Percentiles rank a stretch among this genome's conserved stretches.
phyloP scores from a whole-genome alignment of 352 stramenopile species.

The Pythium dissimile region DNA sequence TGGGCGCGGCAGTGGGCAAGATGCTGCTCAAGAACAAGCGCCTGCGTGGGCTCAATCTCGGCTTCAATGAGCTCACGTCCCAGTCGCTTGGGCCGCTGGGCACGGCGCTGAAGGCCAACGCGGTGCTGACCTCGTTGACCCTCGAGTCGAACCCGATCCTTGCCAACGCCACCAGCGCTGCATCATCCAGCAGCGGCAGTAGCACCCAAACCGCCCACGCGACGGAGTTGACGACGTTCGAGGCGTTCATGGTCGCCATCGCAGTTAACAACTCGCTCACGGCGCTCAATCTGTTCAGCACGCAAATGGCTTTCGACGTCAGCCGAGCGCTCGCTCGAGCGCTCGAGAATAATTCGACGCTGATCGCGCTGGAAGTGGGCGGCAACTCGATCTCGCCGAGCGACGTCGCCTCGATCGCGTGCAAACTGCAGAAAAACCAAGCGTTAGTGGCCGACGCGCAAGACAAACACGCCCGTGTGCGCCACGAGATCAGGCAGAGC shows the following conservation, averaged over 20 bases:
- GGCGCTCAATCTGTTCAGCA: constrained; percentile 58
- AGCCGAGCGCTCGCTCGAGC: constrained; percentile 39
- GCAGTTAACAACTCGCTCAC: constrained; percentile 38
- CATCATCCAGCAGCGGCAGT: background rate
- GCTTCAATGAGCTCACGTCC: constrained; percentile 51
- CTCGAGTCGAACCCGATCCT: constrained; percentile 59
- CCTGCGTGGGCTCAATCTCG: constrained; percentile 49
- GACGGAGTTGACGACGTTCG: constrained; percentile 23
- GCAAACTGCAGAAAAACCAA: constrained; percentile 45
- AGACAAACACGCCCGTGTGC: constrained; percentile 22
- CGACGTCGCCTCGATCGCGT: constrained; percentile 44
- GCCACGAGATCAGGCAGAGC: constrained; percentile 26
- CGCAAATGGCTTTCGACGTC: constrained; percentile 46
- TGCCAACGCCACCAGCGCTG: constrained; percentile 9
- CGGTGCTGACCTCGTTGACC: constrained; percentile 45
- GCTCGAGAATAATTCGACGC: constrained; percentile 41
- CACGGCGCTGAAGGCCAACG: constrained; percentile 36
- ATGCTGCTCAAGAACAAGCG: constrained; percentile 58
- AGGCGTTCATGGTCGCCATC: constrained; percentile 39
- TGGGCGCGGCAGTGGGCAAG: constrained; percentile 37
- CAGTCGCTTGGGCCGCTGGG: constrained; percentile 33
- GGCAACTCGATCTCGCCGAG: constrained; percentile 42
- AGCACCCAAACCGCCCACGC: constrained; percentile 5
- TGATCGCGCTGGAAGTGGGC: constrained; percentile 50
- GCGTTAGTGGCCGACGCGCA: constrained; percentile 22